Evolutionary conservation across 139 green algal species (phyloP).

Genomic region (Coelastrella sp.): DNA sequence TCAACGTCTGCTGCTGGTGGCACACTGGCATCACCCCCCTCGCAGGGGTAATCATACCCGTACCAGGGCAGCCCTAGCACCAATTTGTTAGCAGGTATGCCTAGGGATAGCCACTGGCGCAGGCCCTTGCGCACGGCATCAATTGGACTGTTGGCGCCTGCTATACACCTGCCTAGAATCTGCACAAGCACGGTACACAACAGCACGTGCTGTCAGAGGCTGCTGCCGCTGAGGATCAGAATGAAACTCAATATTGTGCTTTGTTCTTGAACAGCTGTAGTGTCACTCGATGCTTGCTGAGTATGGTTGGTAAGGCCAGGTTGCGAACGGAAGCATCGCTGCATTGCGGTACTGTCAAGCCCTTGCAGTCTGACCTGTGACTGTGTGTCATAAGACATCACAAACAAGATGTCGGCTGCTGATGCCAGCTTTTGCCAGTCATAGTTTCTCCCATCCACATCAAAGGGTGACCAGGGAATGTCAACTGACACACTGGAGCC

Average conservation of each 20-base stretch:
- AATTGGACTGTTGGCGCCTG: constrained; percentile 64
- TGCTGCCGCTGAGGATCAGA: too few relatives aligned
- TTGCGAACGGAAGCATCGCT: too few relatives aligned
- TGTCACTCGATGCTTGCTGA: too few relatives aligned
- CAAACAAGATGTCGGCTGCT: constrained; percentile 71
- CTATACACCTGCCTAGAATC: constrained; percentile 69
- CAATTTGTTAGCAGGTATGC: constrained; percentile 60
- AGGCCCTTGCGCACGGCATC: constrained; percentile 53
- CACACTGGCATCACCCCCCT: not conserved
- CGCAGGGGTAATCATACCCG: constrained; percentile 67
- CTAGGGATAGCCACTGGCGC: constrained; percentile 62
- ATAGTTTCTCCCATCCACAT: constrained; percentile 71
- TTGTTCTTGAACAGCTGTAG: too few relatives aligned
- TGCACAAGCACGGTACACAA: constrained; percentile 30
- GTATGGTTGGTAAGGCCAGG: too few relatives aligned
- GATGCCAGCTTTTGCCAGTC: constrained; percentile 61
- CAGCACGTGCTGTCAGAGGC: not conserved
- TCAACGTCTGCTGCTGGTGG: not conserved
- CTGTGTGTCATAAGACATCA: constrained; percentile 81
- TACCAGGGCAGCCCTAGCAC: constrained; percentile 76
- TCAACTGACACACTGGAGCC: constrained; percentile 69
- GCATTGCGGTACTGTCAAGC: too few relatives aligned
- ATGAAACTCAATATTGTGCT: too few relatives aligned
- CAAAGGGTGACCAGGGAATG: constrained; percentile 71
- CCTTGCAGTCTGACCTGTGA: constrained; percentile 52